Base-by-base conservation (phyloP, 2,329 filamentous ascomycete species). In the Hypoxylon sp. region DNA sequence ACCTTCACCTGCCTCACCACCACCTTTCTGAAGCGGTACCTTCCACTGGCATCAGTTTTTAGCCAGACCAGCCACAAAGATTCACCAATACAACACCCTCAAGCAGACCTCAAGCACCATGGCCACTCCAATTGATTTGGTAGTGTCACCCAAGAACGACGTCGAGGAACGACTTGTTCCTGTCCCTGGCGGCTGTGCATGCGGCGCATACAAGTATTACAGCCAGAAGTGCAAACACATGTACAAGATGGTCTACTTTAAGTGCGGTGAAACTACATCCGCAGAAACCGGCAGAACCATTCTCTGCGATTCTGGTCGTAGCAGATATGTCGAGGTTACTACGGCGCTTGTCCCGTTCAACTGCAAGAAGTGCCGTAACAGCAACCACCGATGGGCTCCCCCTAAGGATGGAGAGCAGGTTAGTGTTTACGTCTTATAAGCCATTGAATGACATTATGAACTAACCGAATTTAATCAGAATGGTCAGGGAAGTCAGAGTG, bases 191-290 rank as follows among this genome's bases (percentile, higher is more conserved):
- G 34, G 21, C 5, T 51, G 48, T 23, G 7, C 5, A 2, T 51
- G 48, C 11, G 48, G 48, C 4, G 2, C 4, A 2, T 51, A 51
- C 23, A 11, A 31, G 13, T 51, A 51, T 35, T 42, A 41, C 19
- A 51, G 48, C 13, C 41, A 41, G 17, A 35, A 41, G 17, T 51
- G 48, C n/a, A 42, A 42, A 7, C 35, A 30, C 26, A 2, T 36
- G 5, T 51, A 46, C 30, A 51, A 46, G 48, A 36, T 13, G 11
- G 30, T 46, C 12, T 17, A 29, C 9, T 20, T 51, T 12, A 51
- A 51, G 19, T 51, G 48, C 12, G 48, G 48, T 16, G 32, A 19
- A 3, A 36, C 23, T 3, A 3, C 3, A 13, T 51, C 48, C 3
- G 4, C 7, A 3, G 46, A 41, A 13, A 45, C 40, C 17, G 41